These are phyloP conservation scores for Colletotrichum sp. DNA, from an alignment of 2,329 filamentous ascomycete genomes.

Conservation along the genomic window DNA sequence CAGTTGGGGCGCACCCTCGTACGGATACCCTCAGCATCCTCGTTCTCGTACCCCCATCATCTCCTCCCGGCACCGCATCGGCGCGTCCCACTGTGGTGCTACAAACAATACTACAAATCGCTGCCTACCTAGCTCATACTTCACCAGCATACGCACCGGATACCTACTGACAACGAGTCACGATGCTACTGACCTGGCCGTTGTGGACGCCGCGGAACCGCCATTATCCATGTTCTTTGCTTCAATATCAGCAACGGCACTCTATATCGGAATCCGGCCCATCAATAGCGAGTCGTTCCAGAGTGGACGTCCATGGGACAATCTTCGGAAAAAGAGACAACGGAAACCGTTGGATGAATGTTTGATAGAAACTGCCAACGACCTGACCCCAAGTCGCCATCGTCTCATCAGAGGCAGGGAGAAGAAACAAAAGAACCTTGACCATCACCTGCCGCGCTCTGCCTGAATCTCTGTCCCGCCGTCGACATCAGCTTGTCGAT, in stretches of 20 bases:
- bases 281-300: background rate
- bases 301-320: background rate
- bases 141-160: background rate
- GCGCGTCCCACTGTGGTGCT: background rate
- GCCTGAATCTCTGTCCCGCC: background rate
- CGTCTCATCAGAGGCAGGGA: background rate
- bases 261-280: background rate
- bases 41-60: background rate
- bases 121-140: background rate
- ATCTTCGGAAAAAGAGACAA: background rate
- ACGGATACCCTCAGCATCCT: background rate
- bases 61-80: background rate
- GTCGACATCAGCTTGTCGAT: background rate
- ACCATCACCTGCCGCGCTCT: background rate
- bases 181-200: background rate
- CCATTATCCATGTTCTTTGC: conserved; percentile 4
- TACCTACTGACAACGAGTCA: background rate
- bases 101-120: background rate
- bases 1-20: background rate
- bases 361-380: background rate
- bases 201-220: background rate
- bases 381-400: background rate
- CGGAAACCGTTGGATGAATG: background rate
- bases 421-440: background rate
- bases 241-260: background rate